Conservation (phyloP, 1,139 yeast species). For the Scheffersomyces parashehatae region DNA sequence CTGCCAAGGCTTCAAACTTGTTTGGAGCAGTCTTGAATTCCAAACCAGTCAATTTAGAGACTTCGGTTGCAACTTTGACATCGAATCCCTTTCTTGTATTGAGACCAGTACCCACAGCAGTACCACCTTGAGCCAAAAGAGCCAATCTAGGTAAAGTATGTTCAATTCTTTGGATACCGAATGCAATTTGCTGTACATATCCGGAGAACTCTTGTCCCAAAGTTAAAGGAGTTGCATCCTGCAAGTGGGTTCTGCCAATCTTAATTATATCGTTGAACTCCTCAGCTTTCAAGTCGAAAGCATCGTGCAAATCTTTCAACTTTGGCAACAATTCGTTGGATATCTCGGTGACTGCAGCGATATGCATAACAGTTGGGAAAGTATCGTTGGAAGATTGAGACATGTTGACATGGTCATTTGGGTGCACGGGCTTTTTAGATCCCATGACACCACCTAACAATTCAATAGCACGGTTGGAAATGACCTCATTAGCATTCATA, state of each 20-base stretch:
- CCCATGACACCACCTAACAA: slow-evolving; percentile 21
- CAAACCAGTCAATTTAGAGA: slow-evolving; percentile 18
- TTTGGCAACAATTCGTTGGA: slow-evolving; percentile 17
- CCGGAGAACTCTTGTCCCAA: slow-evolving; percentile 23
- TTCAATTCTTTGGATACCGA: slow-evolving; percentile 19
- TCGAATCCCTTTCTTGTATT: slow-evolving; percentile 20
- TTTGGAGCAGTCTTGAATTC: slow-evolving; percentile 21
- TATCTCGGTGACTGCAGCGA: slow-evolving; percentile 21
- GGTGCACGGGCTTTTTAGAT: slow-evolving; percentile 22
- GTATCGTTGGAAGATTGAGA: slow-evolving; percentile 22
- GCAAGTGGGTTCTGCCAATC: slow-evolving; percentile 23
- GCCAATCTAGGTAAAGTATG: slow-evolving; percentile 18
- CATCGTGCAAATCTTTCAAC: slow-evolving; percentile 17
- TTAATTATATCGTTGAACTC: slow-evolving; percentile 20
- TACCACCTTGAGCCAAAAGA: slow-evolving; percentile 23
- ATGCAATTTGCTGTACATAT: slow-evolving; percentile 20
- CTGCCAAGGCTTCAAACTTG: slow-evolving; percentile 24
- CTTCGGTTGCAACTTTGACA: slow-evolving; percentile 16
- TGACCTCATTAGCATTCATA: slow-evolving; percentile 24
- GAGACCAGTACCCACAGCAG: slow-evolving; percentile 23
- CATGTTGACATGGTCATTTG: slow-evolving; percentile 23
- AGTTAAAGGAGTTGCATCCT: slow-evolving; percentile 23
- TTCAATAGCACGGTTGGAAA: slow-evolving; percentile 22
- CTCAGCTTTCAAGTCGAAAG: slow-evolving; percentile 16
- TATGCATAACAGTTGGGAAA: slow-evolving; percentile 24